Evolutionary conservation across 2,329 filamentous ascomycete genomes (phyloP).

Genomic region (Colletotrichum trifolii): DNA sequence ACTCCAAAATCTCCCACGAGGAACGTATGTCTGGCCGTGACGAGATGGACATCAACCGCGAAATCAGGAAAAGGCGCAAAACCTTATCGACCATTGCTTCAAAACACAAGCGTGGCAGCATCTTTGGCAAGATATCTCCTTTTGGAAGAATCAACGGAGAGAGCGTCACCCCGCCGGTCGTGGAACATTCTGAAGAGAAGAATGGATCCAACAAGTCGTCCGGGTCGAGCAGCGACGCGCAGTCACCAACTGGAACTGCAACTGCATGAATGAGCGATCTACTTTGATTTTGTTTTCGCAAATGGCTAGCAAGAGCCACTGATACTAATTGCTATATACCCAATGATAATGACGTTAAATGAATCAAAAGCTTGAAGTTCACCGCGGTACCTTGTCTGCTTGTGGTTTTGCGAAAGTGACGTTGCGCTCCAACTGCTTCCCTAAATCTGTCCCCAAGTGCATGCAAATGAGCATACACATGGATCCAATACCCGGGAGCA

Average conservation of each 20-base stretch:
- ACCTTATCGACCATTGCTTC: slow-evolving; percentile 24
- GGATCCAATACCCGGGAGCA: too few species aligned
- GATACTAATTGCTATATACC: slow-evolving; percentile 36
- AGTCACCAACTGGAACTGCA: slow-evolving; percentile 24
- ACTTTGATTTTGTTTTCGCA: slow-evolving; percentile 7
- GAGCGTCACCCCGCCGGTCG: slow-evolving; percentile 27
- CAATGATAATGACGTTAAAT: slow-evolving; percentile 34
- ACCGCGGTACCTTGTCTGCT: too few species aligned
- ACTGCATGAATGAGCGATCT: slow-evolving; percentile 26
- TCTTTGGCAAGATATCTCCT: slow-evolving; percentile 32
- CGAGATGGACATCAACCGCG: slow-evolving; percentile 29
- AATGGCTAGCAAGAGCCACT: slow-evolving; percentile 11
- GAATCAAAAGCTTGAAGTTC: slow-evolving; percentile 13
- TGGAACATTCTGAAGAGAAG: slow-evolving; percentile 33
- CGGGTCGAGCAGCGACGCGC: slow-evolving; percentile 29
- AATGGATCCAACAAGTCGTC: slow-evolving; percentile 28
- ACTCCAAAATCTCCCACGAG: slow-evolving; percentile 30
- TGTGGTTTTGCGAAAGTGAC: too few species aligned
- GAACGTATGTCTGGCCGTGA: slow-evolving; percentile 27
- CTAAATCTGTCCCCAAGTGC: too few species aligned
- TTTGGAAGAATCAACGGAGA: slow-evolving; percentile 30
- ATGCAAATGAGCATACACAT: too few species aligned
- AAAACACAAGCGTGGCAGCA: slow-evolving; percentile 26
- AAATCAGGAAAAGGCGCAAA: slow-evolving; percentile 22
- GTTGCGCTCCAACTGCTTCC: too few species aligned